Base-by-base conservation (phyloP, 2,329 filamentous ascomycete genomes). In the Aureobasidium pullulans region DNA sequence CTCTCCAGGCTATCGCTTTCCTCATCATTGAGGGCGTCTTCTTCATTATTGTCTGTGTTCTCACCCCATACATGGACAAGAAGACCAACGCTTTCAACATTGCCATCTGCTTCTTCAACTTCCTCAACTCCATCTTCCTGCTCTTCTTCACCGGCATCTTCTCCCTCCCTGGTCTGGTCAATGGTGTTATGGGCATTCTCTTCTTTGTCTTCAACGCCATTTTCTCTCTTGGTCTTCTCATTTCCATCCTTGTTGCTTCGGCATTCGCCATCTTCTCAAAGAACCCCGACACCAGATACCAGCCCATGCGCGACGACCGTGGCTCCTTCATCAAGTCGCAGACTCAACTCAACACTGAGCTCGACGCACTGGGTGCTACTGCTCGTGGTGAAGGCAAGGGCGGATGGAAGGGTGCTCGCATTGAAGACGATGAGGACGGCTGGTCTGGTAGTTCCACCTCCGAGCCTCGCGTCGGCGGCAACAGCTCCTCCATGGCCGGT, bases 21-120 rank as follows among this genome's bases (percentile, higher is more conserved):
- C 79, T 97, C 42, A 79, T 96, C 61, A 84, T 96, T 60, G 93
- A 97, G 74, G 87, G 87, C 1, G 83, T 75, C 56, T 86, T 88
- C 66, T 80, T 97, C 60, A 87, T 96, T 66, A 84, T 77, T 23
- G 85, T 90, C 59, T 88, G 85, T 62, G 86, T 96, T 57, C 77
- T 96, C 65, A 86, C 90, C 62, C 93, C 93, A 16, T 97, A 90
- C 88, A 97, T 97, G 93, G 93, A 96, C 80, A 96, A 96, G 84
- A 93, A 92, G 77, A 96, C 90, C 62, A 97, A 96, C 74, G 86
- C 87, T 49, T 96, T 96, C 81, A 96, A 96, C 77, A 96, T 97
- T 69, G 84, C 90, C 62, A 96, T 96, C 68, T 88, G 85, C 63
- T 87, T 84, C 47, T 81, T 96, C 74, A 96, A 96, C 79, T 96